A percentile compares a stretch with the other conserved stretches of the same genome.
phyloP scores from a whole-genome alignment of 139 green algal species.

The Axilococcus clingmanii region DNA sequence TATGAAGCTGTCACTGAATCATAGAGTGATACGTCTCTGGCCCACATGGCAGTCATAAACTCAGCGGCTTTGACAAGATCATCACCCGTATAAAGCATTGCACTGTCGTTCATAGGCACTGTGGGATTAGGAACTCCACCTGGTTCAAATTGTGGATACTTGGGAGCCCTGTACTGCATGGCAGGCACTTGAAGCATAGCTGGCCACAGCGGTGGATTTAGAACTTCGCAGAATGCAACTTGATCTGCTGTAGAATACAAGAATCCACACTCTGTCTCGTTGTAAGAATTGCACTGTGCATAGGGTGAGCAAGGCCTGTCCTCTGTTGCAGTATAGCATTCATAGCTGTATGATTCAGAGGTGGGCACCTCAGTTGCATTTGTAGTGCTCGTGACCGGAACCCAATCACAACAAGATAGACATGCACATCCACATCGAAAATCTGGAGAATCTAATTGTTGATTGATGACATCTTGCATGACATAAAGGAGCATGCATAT shows the following conservation, averaged over 20 bases:
- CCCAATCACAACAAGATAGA: constrained; percentile 47
- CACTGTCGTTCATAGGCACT: constrained; percentile 1
- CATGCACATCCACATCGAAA: constrained; percentile 50
- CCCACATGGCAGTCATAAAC: constrained; percentile 23
- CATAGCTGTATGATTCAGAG: background rate
- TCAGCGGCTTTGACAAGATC: constrained; percentile 1
- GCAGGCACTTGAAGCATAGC: constrained; percentile 31
- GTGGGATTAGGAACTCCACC: background rate
- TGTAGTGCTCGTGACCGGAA: constrained; percentile 3
- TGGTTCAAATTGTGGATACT: constrained; percentile 8
- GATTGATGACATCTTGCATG: constrained; percentile 46
- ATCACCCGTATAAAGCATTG: constrained; percentile 17
- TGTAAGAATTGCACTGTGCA: constrained; percentile 34
- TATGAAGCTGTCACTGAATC: constrained; percentile 25
- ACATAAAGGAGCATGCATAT: constrained; percentile 43
- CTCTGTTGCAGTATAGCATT: constrained; percentile 36
- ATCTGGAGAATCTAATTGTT: constrained; percentile 23
- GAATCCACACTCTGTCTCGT: constrained; percentile 37
- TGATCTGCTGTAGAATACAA: constrained; percentile 45
- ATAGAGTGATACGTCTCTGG: background rate
- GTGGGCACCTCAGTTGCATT: background rate
- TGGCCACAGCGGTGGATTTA: constrained; percentile 39
- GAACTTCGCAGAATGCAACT: constrained; percentile 40
- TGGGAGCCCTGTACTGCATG: background rate
- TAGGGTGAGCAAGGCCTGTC: constrained; percentile 47